A percentile compares a stretch with the other conserved stretches of the same genome.
Conservation (phyloP, 2,329 filamentous ascomycete genomes). For the Exophiala phaeomuriformis region DNA sequence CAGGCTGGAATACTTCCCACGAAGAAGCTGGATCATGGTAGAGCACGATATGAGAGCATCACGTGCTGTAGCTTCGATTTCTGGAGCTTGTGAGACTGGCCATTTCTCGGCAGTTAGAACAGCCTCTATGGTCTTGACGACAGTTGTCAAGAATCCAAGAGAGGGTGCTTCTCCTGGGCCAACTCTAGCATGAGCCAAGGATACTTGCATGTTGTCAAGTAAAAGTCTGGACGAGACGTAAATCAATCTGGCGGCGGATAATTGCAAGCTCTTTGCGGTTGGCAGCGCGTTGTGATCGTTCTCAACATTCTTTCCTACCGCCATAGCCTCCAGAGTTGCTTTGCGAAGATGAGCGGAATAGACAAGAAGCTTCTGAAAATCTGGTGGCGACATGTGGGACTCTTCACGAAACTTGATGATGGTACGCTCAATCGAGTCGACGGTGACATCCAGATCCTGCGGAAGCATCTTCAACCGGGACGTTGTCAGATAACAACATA, state of each 20-base stretch:
- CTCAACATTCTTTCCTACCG: background rate
- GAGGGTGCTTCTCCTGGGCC: background rate
- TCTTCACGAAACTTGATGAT: background rate
- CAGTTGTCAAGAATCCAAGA: constrained; percentile 2
- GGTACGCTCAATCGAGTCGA: constrained; percentile 1
- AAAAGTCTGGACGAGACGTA: constrained; percentile 8
- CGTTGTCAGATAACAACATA: constrained; percentile 7
- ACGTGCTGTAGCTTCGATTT: background rate
- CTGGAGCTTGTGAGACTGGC: constrained; percentile 1
- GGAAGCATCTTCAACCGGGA: constrained; percentile 5
- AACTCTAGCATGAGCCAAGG: background rate
- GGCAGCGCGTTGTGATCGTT: background rate
- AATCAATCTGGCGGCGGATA: background rate
- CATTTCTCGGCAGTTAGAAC: constrained; percentile 11
- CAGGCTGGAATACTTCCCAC: background rate
- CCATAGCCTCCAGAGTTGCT: constrained; percentile 4
- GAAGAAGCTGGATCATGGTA: constrained; percentile 9
- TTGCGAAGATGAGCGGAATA: constrained; percentile 15
- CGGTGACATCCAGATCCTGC: background rate
- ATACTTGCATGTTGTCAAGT: background rate
- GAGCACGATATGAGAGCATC: constrained; percentile 21
- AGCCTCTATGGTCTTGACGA: constrained; percentile 17
- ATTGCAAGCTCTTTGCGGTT: background rate
- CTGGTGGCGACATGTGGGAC: background rate
- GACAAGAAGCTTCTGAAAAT: constrained; percentile 10